Evolutionary conservation across 2,329 filamentous ascomycete genomes (phyloP), one percentile per base, ranked within the genome.

Genomic region (Monilinia fructigena): DNA sequence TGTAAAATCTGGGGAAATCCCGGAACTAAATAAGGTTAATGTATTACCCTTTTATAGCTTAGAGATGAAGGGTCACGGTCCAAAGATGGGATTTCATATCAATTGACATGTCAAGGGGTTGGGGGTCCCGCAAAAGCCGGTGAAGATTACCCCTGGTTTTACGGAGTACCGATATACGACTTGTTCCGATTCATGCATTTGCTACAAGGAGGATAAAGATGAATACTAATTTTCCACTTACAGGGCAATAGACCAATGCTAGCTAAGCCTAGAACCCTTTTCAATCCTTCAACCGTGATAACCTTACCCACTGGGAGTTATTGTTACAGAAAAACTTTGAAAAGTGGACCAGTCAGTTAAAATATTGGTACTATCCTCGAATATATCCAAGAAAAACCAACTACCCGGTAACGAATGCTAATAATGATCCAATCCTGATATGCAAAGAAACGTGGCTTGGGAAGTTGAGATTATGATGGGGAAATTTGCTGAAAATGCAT

Each of bases 271-370:
- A 48, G 12, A 48, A 48, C 12, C 14, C 31, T 18, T 35, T 18
- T 42, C 16, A 60, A 48, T 31, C 23, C 20, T 60, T 47, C n/a
- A 28, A 60, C 42, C 42, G 31, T 35, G 31, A 35, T 35, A 35
- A 6, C 31, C 31, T 35, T 35, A 35, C 31, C 7, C 31, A 5
- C 31, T 52, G n/a, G 40, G 38, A 35, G 31, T 45, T 23, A 42
- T 18, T 52, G 54, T 58, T 50, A n/a, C 23, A 59, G 35, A 26
- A 60, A 65, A 65, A 60, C 47, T 45, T 8, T 60, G 45, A 65
- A 65, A 65, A 59, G 55, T 65, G 63, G 63, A 45, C 2, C 45
- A 20, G 45, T 23, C 23, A 52, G 38, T 60, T 10, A 53, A 38
- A 55, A 38, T 1, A 31, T 18, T 52, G 38, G 18, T 1, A 28